Evolutionary conservation across 805 yeast species (phyloP).

Genomic region (Myxozyma vanderwaltii): DNA sequence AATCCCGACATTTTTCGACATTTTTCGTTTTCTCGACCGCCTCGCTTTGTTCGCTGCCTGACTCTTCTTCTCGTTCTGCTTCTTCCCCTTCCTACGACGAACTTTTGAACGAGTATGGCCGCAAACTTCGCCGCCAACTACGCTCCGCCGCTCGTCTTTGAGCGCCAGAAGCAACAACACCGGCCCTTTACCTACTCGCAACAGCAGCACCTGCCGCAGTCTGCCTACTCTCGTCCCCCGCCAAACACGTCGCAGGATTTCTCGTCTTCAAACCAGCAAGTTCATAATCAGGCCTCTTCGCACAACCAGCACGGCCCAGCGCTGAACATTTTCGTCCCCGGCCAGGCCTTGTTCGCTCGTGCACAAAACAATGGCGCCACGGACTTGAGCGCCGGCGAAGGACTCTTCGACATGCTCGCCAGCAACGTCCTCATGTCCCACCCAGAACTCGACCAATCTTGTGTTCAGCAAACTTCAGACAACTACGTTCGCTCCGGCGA

Average conservation of each 20-base stretch:
- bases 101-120: conserved; percentile 1
- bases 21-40: not conserved
- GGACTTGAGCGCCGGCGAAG: not conserved
- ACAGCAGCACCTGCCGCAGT: no score
- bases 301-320: conserved; percentile 31
- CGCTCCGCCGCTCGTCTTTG: not conserved
- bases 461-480: conserved; percentile 16
- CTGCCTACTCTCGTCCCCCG: not conserved
- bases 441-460: conserved; percentile 13
- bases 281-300: conserved; percentile 6
- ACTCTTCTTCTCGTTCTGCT: not conserved
- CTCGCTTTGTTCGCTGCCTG: not conserved
- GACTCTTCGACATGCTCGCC: conserved; percentile 5
- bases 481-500: conserved; percentile 20
- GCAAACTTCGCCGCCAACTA: conserved; percentile 12
- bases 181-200: not conserved
- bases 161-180: conserved; percentile 3
- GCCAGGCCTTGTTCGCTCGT: not conserved
- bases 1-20: conserved; percentile 3
- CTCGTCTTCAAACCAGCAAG: conserved; percentile 24
- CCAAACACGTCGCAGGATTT: not conserved
- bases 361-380: not conserved
- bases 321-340: not conserved
- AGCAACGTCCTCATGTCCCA: not conserved
- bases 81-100: not conserved